Percentiles rank a stretch among this genome's conserved stretches.
Evolutionary conservation across 2,329 filamentous ascomycete species (phyloP).

Genomic region (Penicillium janthinellum): DNA sequence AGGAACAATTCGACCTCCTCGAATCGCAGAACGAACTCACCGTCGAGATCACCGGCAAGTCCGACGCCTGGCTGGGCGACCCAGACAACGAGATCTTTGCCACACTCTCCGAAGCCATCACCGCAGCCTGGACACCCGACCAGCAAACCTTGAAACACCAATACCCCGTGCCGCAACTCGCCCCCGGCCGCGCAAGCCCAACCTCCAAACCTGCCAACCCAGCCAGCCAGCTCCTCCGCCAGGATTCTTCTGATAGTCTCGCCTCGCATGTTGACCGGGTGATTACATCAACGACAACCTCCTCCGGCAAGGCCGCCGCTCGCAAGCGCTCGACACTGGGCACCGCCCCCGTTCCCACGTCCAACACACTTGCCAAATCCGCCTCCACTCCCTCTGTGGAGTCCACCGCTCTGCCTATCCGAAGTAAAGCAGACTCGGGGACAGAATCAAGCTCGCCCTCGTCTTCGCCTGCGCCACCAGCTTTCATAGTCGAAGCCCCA

Average conservation of each 20-base stretch:
- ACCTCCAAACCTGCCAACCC: conserved; percentile 18
- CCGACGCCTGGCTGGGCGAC: conserved; percentile 94
- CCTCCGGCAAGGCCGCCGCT: conserved; percentile 32
- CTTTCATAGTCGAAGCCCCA: not conserved
- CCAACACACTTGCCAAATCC: conserved; percentile 42
- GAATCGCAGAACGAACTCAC: conserved; percentile 78
- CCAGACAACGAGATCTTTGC: conserved; percentile 88
- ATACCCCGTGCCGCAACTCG: conserved; percentile 34
- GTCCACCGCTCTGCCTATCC: conserved; percentile 12
- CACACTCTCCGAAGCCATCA: conserved; percentile 81
- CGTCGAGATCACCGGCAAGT: conserved; percentile 86
- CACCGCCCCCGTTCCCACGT: conserved; percentile 37
- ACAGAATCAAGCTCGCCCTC: not conserved
- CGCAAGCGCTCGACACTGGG: conserved; percentile 31
- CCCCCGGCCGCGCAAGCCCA: conserved; percentile 15
- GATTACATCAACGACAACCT: conserved; percentile 42
- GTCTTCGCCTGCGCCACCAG: not conserved
- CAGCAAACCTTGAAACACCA: conserved; percentile 35
- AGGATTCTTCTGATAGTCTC: conserved; percentile 43
- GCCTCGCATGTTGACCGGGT: conserved; percentile 44
- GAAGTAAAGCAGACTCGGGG: conserved; percentile 11
- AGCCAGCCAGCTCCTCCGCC: conserved; percentile 30
- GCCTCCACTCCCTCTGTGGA: conserved; percentile 18
- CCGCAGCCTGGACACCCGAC: conserved; percentile 72
- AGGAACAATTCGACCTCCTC: conserved; percentile 70